Conservation (phyloP, 345 rosid genomes). For the Eucalyptus erythrocorys region DNA sequence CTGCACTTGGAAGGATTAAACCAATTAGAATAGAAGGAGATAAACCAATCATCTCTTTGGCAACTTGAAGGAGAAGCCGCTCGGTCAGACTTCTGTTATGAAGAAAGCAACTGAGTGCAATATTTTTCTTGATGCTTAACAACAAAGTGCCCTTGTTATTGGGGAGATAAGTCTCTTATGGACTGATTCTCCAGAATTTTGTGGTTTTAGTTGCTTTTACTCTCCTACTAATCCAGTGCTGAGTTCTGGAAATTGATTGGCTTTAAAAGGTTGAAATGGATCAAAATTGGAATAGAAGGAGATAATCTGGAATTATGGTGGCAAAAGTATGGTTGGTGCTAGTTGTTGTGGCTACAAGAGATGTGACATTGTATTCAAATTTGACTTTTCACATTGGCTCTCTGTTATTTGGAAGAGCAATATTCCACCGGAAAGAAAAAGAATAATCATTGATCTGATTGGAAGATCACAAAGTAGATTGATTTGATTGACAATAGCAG, state of each 20-base stretch:
- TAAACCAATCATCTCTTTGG: not conserved
- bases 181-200: not conserved
- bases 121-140: not conserved
- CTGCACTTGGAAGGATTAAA: not conserved
- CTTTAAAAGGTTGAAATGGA: not conserved
- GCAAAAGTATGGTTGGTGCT: not conserved
- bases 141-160: not conserved
- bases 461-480: not conserved
- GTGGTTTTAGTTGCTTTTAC: not conserved
- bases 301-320: not conserved
- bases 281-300: not conserved
- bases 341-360: not conserved
- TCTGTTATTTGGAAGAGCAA: not conserved
- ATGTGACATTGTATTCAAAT: not conserved
- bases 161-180: not conserved
- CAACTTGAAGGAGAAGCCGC: not conserved
- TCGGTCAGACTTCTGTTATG: not conserved
- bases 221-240: not conserved
- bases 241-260: not conserved
- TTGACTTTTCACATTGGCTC: not conserved
- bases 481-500: not conserved
- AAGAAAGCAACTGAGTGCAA: not conserved
- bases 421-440: not conserved
- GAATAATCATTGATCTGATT: not conserved
- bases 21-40: no score